Evolutionary conservation across 225 moss, liverwort and hornwort species (phyloP).

Genomic region (Pseudisothecium myosuroides): DNA sequence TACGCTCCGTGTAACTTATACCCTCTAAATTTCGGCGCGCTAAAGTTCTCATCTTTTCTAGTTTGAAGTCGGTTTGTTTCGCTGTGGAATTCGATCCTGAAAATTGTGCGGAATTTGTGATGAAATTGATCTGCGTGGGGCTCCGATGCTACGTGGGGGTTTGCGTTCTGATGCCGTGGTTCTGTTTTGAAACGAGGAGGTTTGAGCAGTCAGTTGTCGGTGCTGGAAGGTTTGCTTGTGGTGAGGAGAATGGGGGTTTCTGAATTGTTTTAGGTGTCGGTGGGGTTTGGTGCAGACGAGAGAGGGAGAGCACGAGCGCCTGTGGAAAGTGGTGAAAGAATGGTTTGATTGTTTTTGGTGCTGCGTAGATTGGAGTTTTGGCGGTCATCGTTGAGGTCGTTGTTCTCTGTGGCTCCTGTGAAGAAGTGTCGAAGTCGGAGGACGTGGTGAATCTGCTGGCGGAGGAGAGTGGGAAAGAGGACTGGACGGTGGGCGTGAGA

Average conservation of each 20-base stretch:
- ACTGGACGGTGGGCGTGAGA: neutral
- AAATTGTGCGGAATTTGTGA: neutral
- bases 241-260: neutral
- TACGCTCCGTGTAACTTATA: neutral
- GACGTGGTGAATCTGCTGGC: neutral
- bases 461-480: neutral
- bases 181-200: too few relatives aligned
- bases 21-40: neutral
- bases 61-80: too few relatives aligned
- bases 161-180: neutral
- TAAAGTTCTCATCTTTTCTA: rapidly evolving
- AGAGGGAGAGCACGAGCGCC: neutral
- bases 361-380: neutral
- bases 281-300: neutral
- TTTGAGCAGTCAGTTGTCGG: neutral
- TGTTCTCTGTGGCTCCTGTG: neutral
- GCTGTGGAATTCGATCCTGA: neutral
- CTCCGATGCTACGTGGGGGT: neutral
- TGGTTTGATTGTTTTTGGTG: neutral
- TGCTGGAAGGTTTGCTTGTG: neutral
- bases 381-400: neutral
- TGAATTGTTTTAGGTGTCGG: neutral
- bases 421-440: neutral
- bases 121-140: neutral
- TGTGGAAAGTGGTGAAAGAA: neutral